These are phyloP conservation scores for Aspergillus ellipticus DNA, from an alignment of 495 filamentous ascomycete genomes.

Conservation along the genomic window DNA sequence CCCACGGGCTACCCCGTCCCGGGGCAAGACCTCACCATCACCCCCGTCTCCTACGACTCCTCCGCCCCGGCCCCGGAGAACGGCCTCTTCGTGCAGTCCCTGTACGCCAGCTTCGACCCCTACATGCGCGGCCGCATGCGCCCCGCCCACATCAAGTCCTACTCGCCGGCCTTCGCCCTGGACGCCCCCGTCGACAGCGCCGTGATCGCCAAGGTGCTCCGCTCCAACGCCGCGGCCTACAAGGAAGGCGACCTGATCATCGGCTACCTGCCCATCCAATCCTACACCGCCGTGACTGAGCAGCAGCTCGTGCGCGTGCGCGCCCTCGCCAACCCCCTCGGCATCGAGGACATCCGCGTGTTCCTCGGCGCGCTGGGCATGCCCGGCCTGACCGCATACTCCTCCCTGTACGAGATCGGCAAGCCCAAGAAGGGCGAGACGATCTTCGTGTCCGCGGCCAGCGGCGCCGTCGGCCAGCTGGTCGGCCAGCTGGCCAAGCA, in stretches of 20 bases:
- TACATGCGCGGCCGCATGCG: slow-evolving; percentile 62
- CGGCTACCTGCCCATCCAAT: slow-evolving; percentile 55
- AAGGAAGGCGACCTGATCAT: slow-evolving; percentile 64
- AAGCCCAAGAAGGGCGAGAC: slow-evolving; percentile 85
- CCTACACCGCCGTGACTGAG: slow-evolving; percentile 47
- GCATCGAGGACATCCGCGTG: slow-evolving; percentile 42
- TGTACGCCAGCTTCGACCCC: slow-evolving; percentile 73
- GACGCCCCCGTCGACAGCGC: slow-evolving; percentile 55
- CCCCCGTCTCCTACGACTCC: slow-evolving; percentile 63
- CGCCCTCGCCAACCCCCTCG: slow-evolving; percentile 43
- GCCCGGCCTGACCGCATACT: slow-evolving; percentile 83
- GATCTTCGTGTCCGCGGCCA: slow-evolving; percentile 78
- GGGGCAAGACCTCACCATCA: slow-evolving; percentile 71
- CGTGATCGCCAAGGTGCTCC: slow-evolving; percentile 60
- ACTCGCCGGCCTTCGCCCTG: slow-evolving; percentile 55
- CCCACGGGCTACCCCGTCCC: slow-evolving; percentile 65
- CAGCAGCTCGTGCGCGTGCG: slow-evolving; percentile 28
- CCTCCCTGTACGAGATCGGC: slow-evolving; percentile 76
- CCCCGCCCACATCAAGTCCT: slow-evolving; percentile 47
- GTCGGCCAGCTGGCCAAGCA: slow-evolving; percentile 85
- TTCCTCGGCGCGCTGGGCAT: slow-evolving; percentile 77
- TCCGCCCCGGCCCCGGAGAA: slow-evolving; percentile 59
- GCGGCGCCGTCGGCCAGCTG: slow-evolving; percentile 78
- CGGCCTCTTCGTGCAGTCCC: slow-evolving; percentile 67
- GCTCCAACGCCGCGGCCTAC: slow-evolving; percentile 59